Base-by-base conservation (phyloP, 306 rosid genomes). In the Echinosophora koreensis region DNA sequence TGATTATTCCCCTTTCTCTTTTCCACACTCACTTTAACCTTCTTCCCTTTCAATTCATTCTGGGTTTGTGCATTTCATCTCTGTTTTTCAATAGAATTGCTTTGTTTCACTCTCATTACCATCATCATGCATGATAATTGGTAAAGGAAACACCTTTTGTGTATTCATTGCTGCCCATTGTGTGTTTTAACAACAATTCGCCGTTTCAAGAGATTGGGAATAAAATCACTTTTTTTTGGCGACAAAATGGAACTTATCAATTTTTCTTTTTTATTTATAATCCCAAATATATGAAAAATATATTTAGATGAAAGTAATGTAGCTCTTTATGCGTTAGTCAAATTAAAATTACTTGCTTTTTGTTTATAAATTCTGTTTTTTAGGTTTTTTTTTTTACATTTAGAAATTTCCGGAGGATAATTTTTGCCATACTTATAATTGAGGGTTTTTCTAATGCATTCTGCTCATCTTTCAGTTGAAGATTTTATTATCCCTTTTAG, bases 311-410 rank as follows among this genome's bases (percentile, higher is more conserved):
- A 9, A 8, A 49, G 64, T 18, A 17, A 6, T 34, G 27, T 62
- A 30, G 66, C 2, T 32, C 30, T 55, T 16, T 44, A 28, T 65
- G 44, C 49, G 32, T 32, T 44, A 13, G 15, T 32, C 42, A 27
- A 16, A 73, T 39, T 18, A 35, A 41, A 71, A 41, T 52, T n/a
- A 42, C 37, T 50, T 62, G 67, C 42, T 13, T 54, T 11, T 52
- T 79, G 66, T 39, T 71, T 80, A 42, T 18, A 8, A 41, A 54
- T 71, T 61, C 30, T 54, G 37, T 27, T 74, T 74, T 10, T 10
- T 34, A 60, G 69, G 32, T 30, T 61, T 35, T 16, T 3, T 9
- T 27, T 14, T 16, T 6, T 22, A 3, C 22, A 22, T 14, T 54
- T 55, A 10, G 64, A 11, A 61, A 30, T 50, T 75, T 50, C 15